phyloP scores from a whole-genome alignment of 495 filamentous ascomycete genomes.

The Oidiodendron maius region DNA sequence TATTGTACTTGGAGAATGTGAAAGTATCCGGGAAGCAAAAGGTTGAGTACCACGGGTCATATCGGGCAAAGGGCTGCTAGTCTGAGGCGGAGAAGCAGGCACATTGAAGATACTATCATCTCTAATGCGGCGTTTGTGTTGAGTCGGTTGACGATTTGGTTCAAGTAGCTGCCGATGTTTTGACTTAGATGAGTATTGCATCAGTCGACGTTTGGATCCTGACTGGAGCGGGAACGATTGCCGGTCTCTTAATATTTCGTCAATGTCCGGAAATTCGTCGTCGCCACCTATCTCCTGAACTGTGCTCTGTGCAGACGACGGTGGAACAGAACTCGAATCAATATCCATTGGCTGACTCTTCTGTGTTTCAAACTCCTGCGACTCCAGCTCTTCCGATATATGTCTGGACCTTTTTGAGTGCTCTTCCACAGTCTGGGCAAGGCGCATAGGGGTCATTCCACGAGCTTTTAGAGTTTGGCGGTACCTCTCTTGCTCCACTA shows the following conservation, averaged over 20 bases:
- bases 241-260: slow-evolving; percentile 18
- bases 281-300: slow-evolving; percentile 13
- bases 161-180: slow-evolving; percentile 4
- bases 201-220: slow-evolving; percentile 15
- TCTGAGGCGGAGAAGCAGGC: slow-evolving; percentile 28
- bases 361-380: slow-evolving; percentile 21
- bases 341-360: slow-evolving; percentile 17
- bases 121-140: background rate
- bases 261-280: slow-evolving; percentile 33
- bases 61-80: slow-evolving; percentile 16
- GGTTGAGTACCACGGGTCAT: background rate
- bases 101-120: slow-evolving; percentile 16
- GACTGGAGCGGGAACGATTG: slow-evolving; percentile 12
- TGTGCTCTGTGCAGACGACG: background rate
- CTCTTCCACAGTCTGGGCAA: slow-evolving; percentile 31
- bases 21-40: background rate
- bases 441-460: slow-evolving; percentile 56
- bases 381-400: slow-evolving; percentile 13
- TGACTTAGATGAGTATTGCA: slow-evolving; percentile 13
- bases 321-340: slow-evolving; percentile 6
- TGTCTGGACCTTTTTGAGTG: slow-evolving; percentile 17
- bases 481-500: slow-evolving; percentile 63
- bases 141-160: background rate
- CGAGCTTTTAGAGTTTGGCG: slow-evolving; percentile 50
- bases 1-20: background rate